Base-by-base conservation (phyloP, 2,329 filamentous ascomycete genomes). In the Aspergillus jensenii region DNA sequence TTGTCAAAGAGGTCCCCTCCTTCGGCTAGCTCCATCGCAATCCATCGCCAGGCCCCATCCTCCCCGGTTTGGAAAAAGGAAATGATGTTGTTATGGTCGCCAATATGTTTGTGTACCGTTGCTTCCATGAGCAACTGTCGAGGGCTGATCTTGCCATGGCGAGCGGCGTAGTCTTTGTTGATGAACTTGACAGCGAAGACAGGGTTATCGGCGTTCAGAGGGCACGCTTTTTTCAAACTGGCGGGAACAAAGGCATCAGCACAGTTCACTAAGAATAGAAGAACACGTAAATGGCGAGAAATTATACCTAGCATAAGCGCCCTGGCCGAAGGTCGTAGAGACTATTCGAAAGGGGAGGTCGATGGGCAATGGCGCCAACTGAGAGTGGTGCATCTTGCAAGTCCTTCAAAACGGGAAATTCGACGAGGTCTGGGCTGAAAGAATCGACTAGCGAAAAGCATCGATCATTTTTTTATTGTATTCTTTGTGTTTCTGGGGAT, bases 181-280 rank as follows among this genome's bases (percentile, higher is more conserved):
- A 99, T 97, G 77, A 99, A 91, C 76, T 99, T 99, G 76, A 99
- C 91, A 14, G 96, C 95, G 74, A 99, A 98, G 58, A 99, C 81
- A 31, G 93, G 93, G 25, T 79, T 83, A 25, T 84, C 78, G 1
- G 82, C 76, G 63, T 89, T 83, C 23, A 88, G 79, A 7, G 93
- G 93, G 47, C 89, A 86, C 31, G 93, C 95, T 79, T 98, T 98
- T 73, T 96, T 96, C 71, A 97, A 95, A 59, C 92, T 93, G 74
- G 57, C 4, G 35, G 35, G 23, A 25, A 14, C 11, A 39, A 19
- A 25, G 19, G 23, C 5, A 25, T 56, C 53, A 46, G 35, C 35
- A 56, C 61, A 12, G 65, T 7, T 37, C 21, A 11, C 59, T 62
- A 15, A 60, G 46, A 21, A 35, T 7, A 40, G 12, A 6, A 17